Evolutionary conservation across 495 filamentous ascomycete species (phyloP).

Genomic region (Mycothermus thermophilus): DNA sequence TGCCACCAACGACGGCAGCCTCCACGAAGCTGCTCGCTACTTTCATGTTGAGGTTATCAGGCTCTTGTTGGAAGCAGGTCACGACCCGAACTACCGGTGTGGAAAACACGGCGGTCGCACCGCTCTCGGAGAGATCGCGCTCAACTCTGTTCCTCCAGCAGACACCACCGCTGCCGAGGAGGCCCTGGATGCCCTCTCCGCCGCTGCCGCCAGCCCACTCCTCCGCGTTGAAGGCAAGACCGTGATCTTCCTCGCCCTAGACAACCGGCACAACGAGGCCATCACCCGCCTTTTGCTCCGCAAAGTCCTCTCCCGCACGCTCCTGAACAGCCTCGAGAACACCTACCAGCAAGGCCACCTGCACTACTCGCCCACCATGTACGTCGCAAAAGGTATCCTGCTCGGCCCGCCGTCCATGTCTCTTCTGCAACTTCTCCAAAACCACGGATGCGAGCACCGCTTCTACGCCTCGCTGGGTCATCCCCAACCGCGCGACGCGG

Average conservation of each 20-base stretch:
- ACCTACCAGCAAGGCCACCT: conserved; percentile 24
- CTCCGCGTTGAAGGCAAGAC: conserved; percentile 26
- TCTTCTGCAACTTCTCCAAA: conserved; percentile 16
- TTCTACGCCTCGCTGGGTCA: conserved; percentile 27
- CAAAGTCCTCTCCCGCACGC: conserved; percentile 20
- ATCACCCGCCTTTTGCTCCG: conserved; percentile 22
- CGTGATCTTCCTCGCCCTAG: conserved; percentile 27
- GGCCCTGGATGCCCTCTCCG: conserved; percentile 22
- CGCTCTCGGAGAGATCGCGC: conserved; percentile 29
- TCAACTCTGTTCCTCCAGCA: conserved; percentile 17
- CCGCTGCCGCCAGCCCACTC: conserved; percentile 25
- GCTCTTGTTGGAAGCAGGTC: conserved; percentile 24
- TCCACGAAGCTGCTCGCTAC: conserved; percentile 29
- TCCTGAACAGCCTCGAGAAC: conserved; percentile 30
- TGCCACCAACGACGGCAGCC: conserved; percentile 26
- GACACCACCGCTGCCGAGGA: conserved; percentile 21
- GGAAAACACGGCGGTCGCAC: conserved; percentile 27
- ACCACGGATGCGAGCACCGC: conserved; percentile 25
- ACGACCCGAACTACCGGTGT: conserved; percentile 30
- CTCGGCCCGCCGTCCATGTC: conserved; percentile 8
- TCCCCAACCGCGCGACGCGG: conserved; percentile 23
- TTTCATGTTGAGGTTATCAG: conserved; percentile 25
- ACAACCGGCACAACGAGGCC: conserved; percentile 23
- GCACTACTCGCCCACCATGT: conserved; percentile 32
- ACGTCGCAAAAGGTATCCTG: conserved; percentile 24